phyloP scores from a whole-genome alignment of 2,329 filamentous ascomycete species.

The Diplocarpon rosae region DNA sequence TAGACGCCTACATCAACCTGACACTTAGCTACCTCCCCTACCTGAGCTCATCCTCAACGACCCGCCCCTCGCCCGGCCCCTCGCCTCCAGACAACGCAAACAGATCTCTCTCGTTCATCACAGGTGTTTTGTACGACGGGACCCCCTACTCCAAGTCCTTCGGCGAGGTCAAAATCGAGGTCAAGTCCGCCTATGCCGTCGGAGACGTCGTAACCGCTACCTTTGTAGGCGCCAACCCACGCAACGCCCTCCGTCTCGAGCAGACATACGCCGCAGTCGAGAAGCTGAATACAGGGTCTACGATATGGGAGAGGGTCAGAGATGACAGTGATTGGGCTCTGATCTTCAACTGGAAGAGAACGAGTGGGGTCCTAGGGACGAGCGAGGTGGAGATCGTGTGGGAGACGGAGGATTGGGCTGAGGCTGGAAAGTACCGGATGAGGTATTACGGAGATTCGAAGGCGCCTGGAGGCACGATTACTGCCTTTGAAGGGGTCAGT shows the following conservation, averaged over 20 bases:
- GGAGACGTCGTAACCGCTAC: constrained; percentile 53
- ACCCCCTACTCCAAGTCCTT: constrained; percentile 55
- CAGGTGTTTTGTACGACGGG: constrained; percentile 64
- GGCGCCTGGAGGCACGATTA: constrained; percentile 48
- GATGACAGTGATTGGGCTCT: constrained; percentile 77
- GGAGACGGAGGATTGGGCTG: constrained; percentile 56
- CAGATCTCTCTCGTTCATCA: constrained; percentile 69
- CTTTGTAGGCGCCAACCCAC: constrained; percentile 81
- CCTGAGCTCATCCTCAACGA: constrained; percentile 40
- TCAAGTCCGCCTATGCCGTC: constrained; percentile 40
- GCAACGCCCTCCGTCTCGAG: constrained; percentile 75
- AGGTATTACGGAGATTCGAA: constrained; percentile 81
- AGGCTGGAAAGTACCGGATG: constrained; percentile 61
- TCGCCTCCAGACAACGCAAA: constrained; percentile 69
- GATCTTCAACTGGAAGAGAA: constrained; percentile 69
- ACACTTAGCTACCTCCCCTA: constrained; percentile 62
- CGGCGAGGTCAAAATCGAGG: constrained; percentile 52
- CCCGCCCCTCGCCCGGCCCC: constrained; percentile 42
- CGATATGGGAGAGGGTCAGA: constrained; percentile 53
- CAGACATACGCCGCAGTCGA: constrained; percentile 71
- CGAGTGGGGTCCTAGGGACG: constrained; percentile 55
- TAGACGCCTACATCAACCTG: constrained; percentile 80
- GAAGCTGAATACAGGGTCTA: constrained; percentile 35
- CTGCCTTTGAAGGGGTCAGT: constrained; percentile 58
- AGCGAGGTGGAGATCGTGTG: constrained; percentile 73